phyloP scores from a whole-genome alignment of 2,329 filamentous ascomycete genomes.

The Verticillium dahliae region DNA sequence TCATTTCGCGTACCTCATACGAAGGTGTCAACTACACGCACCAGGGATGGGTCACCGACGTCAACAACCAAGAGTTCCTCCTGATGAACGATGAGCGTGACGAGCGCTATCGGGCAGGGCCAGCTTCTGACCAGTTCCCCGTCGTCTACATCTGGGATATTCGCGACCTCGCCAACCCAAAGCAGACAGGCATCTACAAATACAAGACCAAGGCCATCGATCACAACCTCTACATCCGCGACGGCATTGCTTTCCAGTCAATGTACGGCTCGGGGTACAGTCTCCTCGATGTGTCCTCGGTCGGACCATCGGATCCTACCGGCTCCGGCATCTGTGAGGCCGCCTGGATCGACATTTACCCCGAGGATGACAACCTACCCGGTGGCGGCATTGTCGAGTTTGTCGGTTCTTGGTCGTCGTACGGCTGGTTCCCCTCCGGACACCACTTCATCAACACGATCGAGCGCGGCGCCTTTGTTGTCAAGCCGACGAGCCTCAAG shows the following conservation, averaged over 20 bases:
- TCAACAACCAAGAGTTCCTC: slow-evolving; percentile 35
- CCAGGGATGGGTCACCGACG: slow-evolving; percentile 48
- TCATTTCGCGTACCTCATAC: slow-evolving; percentile 47
- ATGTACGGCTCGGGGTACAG: slow-evolving; percentile 43
- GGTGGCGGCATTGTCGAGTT: slow-evolving; percentile 31
- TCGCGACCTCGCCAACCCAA: slow-evolving; percentile 31
- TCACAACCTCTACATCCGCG: slow-evolving; percentile 40
- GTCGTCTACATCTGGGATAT: slow-evolving; percentile 48
- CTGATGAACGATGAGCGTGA: slow-evolving; percentile 48
- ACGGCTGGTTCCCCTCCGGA: slow-evolving; percentile 40
- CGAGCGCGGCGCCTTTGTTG: slow-evolving; percentile 38
- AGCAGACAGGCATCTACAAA: slow-evolving; percentile 36
- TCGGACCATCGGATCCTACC: slow-evolving; percentile 29
- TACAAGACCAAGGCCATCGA: slow-evolving; percentile 32
- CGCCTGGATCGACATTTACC: slow-evolving; percentile 43
- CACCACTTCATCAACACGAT: slow-evolving; percentile 46
- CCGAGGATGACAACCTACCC: slow-evolving; percentile 35
- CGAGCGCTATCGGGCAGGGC: slow-evolving; percentile 32
- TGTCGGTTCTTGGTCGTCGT: slow-evolving; percentile 39
- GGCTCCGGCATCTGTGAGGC: slow-evolving; percentile 36
- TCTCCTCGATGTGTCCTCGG: slow-evolving; percentile 28
- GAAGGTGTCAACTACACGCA: slow-evolving; percentile 53
- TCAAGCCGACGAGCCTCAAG: slow-evolving; percentile 13
- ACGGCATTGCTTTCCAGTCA: slow-evolving; percentile 38
- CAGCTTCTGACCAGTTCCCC: slow-evolving; percentile 33